Percentiles rank a stretch among this genome's conserved stretches.
Evolutionary conservation across 2,329 filamentous ascomycete species (phyloP).

Genomic region (Exophiala oligosperma): DNA sequence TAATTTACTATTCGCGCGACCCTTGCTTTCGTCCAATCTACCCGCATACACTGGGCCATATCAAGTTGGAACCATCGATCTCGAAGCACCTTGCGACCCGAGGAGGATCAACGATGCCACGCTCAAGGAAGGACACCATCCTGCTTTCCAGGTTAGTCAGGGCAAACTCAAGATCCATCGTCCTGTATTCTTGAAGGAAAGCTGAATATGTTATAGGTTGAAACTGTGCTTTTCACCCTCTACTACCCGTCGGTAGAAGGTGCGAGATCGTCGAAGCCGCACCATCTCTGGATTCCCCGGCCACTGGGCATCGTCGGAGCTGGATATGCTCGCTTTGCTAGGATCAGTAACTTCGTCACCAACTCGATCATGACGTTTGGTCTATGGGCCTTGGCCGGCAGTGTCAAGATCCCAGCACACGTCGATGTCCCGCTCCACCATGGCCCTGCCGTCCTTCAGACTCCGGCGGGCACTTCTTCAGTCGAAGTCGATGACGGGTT

Average conservation of each 20-base stretch:
- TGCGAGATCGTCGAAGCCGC: conserved; percentile 16
- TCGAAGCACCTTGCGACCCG: conserved; percentile 26
- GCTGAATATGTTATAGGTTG: conserved; percentile 13
- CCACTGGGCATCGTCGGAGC: conserved; percentile 23
- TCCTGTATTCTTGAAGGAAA: background rate
- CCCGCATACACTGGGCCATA: conserved; percentile 28
- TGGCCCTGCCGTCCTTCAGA: conserved; percentile 9
- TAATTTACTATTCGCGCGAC: conserved; percentile 21
- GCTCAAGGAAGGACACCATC: conserved; percentile 21
- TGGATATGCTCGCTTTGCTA: conserved; percentile 28
- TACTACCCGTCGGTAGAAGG: conserved; percentile 28
- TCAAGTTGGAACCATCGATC: conserved; percentile 28
- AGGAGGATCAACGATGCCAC: conserved; percentile 22
- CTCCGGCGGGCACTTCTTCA: background rate
- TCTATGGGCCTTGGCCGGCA: conserved; percentile 25
- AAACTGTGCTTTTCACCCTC: conserved; percentile 30
- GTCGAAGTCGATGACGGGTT: conserved; percentile 20
- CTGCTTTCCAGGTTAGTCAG: conserved; percentile 25
- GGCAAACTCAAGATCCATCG: background rate
- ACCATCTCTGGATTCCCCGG: conserved; percentile 29
- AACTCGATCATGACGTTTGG: conserved; percentile 26
- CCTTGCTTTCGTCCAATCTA: conserved; percentile 26
- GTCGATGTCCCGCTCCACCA: conserved; percentile 28
- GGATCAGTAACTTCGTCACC: conserved; percentile 28
- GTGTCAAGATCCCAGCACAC: conserved; percentile 28